Conservation (phyloP, 1,139 yeast species). For the Hyphopichia khmerensis region DNA sequence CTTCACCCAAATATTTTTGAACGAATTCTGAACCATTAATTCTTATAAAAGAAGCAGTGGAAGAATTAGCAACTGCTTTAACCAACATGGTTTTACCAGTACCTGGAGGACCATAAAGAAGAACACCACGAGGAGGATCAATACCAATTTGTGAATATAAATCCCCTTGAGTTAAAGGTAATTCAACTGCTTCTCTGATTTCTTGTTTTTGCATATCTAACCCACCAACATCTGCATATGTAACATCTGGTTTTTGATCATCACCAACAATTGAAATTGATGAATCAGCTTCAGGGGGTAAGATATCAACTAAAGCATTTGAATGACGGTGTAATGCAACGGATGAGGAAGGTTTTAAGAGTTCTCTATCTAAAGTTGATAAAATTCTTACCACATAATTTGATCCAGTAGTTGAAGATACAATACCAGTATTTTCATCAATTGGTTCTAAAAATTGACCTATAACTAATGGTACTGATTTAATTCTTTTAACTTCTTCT, state of each 20-base stretch:
- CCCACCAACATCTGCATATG: conserved; percentile 96
- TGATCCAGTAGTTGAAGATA: conserved; percentile 95
- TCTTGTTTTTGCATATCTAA: conserved; percentile 99
- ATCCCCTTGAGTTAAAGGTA: conserved; percentile 95
- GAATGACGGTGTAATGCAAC: conserved; percentile 98
- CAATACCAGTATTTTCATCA: conserved; percentile 95
- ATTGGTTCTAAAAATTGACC: conserved; percentile 98
- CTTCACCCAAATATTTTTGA: conserved; percentile 97
- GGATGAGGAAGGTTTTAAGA: conserved; percentile 90
- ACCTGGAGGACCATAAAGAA: conserved; percentile 98
- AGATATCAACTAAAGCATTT: conserved; percentile 91
- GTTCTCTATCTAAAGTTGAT: conserved; percentile 91
- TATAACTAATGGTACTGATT: conserved; percentile 95
- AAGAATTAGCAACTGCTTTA: conserved; percentile 96
- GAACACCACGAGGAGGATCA: conserved; percentile 97
- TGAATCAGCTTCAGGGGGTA: conserved; percentile 99
- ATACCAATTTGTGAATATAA: conserved; percentile 96
- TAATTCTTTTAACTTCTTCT: conserved; percentile 96
- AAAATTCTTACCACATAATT: conserved; percentile 93
- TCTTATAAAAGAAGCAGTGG: conserved; percentile 94
- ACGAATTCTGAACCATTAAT: conserved; percentile 98
- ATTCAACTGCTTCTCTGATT: conserved; percentile 96
- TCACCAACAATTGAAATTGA: conserved; percentile 93
- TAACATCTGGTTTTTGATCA: conserved; percentile 87
- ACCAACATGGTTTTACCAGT: conserved; percentile 99